Base-by-base conservation (phyloP, 306 rosid genomes). In the Arachis hypogaea region DNA sequence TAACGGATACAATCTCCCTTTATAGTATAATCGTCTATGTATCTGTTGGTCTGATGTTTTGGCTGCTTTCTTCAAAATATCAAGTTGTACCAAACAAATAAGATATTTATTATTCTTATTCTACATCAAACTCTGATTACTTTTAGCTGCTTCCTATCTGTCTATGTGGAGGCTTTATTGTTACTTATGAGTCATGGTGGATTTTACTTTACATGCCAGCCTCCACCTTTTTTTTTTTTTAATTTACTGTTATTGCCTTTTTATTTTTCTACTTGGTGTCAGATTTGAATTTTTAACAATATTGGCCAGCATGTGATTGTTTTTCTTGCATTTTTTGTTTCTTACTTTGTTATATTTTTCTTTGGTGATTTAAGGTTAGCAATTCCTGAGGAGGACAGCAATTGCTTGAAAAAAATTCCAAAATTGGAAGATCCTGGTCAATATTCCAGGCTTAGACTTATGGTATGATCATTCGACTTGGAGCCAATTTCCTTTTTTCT, bases 361-460 rank as follows among this genome's bases (percentile, higher is more conserved):
- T 65, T 69, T 0, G 62, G 59, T 69, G 83, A 47, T 64, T 49
- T 63, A 77, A 92, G 99, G 77, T 82, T 94, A 71, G 86, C 99
- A 54, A 82, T 94, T 80, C 96, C 96, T 4, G 95, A 89, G 87
- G 84, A 78, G 74, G 80, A 89, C 58, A 91, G 75, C 74, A 83
- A 81, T 71, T 81, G 95, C 84, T 59, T 83, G 75, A 92, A 75
- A 84, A 92, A 85, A 82, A 94, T 94, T 73, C 85, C 95, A 8
- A 89, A 91, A 82, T 78, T 92, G 84, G 93, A 80, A 72, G 97
- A 94, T 79, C 89, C 97, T 80, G 85, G 86, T 22, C 81, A 85
- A 43, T 58, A 67, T 86, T 85, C 88, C 58, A 89, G 85, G 76
- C 42, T 77, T 75, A 87, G 95, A 77, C 96, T 88, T 52, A 85